Evolutionary conservation across 352 stramenopile species (phyloP).

Genomic region (Aphanomyces cochlioides): DNA sequence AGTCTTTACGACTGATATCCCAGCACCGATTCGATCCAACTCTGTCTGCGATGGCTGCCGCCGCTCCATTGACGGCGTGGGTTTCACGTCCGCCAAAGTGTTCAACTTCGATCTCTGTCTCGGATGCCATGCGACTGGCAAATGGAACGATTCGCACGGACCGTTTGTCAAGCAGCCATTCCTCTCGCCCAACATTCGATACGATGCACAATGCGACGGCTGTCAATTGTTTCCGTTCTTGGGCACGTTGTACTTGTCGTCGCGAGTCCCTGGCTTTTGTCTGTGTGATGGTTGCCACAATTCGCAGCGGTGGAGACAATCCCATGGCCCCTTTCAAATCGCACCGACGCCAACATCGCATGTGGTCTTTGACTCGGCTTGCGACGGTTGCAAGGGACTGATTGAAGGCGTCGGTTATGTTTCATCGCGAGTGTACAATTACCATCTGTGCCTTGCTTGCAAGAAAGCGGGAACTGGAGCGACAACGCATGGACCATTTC

Average conservation of each 20-base stretch:
- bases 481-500: neutral
- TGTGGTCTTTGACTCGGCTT: neutral
- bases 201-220: conserved; percentile 2
- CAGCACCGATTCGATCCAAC: neutral
- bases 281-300: neutral
- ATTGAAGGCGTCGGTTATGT: neutral
- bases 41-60: neutral
- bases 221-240: conserved; percentile 1
- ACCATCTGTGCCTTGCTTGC: neutral
- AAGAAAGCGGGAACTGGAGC: neutral
- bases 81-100: neutral
- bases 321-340: conserved; percentile 7
- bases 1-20: neutral
- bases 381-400: neutral
- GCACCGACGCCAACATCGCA: neutral
- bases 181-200: neutral
- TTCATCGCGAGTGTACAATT: neutral
- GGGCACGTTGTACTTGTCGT: neutral
- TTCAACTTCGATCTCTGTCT: neutral
- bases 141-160: neutral
- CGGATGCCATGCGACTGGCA: neutral
- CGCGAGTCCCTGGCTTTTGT: neutral
- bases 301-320: neutral
- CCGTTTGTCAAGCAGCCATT: neutral
- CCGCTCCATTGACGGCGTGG: neutral